Base-by-base conservation (phyloP, 169 alveolate genomes). In the Cryptosporidium parvum region DNA sequence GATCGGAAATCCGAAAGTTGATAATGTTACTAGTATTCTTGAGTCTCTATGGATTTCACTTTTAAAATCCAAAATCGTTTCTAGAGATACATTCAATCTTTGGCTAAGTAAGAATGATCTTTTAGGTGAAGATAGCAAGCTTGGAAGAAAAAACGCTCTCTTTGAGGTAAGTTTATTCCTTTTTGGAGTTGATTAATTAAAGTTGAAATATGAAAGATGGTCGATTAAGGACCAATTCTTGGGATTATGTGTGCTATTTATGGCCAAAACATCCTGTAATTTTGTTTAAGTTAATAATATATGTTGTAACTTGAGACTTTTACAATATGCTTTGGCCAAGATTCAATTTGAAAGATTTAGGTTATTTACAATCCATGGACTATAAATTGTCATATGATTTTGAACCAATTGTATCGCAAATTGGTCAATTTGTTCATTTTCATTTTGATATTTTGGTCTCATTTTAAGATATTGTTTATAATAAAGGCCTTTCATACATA, bases 401-500 rank as follows among this genome's bases (percentile, higher is more conserved):
- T 56, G 37, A 26, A 42, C 48, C 16, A 42, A 42, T 42, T 14
- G 16, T 42, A 42, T 48, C 56, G 0, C 16, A 2, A 48, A 14
- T 48, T 3, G 21, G 1, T 14, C 7, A 14, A 48, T 48, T 48
- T 10, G 23, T 48, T 48, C 56, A 48, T 14, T 14, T 14, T 48
- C 56, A 2, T n/a, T 56, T 5, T 23, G 5, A 16, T 9, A 10
- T 8, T 53, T 26, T n/a, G 67, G 67, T 23, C 18, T 4, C 10
- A 23, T 56, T 26, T 31, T 33, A 26, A 65, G 10, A 33, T 33
- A 31, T 37, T 65, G 72, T 65, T 65, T 37, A 37, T 48, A 42
- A 62, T 48, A 80, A 80, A 80, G 89, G 89, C 89, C 89, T 80
- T 59, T 80, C 89, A 65, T 31, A 80, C 68, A 80, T 37, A 9